These are phyloP conservation scores for Huntiella decipiens DNA, from an alignment of 2,329 filamentous ascomycete genomes.

Conservation along the genomic window DNA sequence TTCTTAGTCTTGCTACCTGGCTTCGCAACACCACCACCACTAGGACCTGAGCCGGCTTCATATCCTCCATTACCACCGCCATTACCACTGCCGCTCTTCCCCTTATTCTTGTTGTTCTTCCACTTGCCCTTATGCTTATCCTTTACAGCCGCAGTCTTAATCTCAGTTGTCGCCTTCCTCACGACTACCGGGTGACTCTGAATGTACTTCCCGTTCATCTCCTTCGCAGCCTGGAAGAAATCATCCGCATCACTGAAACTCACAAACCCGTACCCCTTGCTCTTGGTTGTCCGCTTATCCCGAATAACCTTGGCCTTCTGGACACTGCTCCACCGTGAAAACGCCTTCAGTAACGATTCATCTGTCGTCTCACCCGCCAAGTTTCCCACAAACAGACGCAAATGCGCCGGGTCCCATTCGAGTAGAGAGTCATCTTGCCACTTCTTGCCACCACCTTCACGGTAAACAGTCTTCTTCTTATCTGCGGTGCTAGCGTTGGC, in stretches of 20 bases:
- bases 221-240: conserved; percentile 87
- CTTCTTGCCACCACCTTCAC: conserved; percentile 73
- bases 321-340: conserved; percentile 69
- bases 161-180: conserved; percentile 77
- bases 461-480: conserved; percentile 71
- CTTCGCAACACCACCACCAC: conserved; percentile 37
- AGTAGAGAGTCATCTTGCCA: conserved; percentile 81
- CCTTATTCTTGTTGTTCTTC: conserved; percentile 20
- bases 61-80: conserved; percentile 18
- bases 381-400: conserved; percentile 91
- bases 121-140: conserved; percentile 22
- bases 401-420: conserved; percentile 90
- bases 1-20: conserved; percentile 49
- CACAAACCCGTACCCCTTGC: conserved; percentile 90
- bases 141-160: conserved; percentile 54
- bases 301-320: conserved; percentile 86
- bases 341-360: conserved; percentile 86
- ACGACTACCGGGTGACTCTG: conserved; percentile 85
- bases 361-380: conserved; percentile 94
- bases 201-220: conserved; percentile 99
- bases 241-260: conserved; percentile 91
- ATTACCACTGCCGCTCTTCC: conserved; percentile 19
- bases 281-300: conserved; percentile 91
- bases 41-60: conserved; percentile 30
- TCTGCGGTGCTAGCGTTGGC: conserved; percentile 22